Conservation (phyloP, 352 stramenopile genomes). For the Salisapilia sapeloensis region DNA sequence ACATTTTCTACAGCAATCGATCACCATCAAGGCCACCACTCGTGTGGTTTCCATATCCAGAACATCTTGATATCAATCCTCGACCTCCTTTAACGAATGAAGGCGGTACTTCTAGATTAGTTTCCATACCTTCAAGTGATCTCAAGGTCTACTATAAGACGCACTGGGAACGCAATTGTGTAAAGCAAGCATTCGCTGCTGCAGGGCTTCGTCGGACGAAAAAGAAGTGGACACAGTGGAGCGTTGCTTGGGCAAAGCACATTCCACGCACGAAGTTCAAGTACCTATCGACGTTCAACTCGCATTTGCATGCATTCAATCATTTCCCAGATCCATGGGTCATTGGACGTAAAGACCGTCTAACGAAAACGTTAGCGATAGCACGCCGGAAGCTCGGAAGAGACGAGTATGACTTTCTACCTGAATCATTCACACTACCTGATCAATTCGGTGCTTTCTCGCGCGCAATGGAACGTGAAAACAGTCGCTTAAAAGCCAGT, state of each 20-base stretch:
- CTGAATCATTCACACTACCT: conserved; percentile 71
- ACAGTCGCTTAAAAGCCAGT: no score
- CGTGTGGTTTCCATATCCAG: no score
- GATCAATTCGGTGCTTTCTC: conserved; percentile 43
- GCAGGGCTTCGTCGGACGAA: conserved; percentile 49
- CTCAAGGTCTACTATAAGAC: conserved; percentile 79
- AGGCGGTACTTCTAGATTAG: not conserved
- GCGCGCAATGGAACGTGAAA: conserved; percentile 23
- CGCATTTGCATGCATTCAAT: conserved; percentile 62
- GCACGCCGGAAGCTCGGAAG: conserved; percentile 35
- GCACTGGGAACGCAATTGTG: conserved; percentile 85
- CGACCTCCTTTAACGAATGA: no score
- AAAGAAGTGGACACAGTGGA: conserved; percentile 36
- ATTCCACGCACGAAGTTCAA: conserved; percentile 42
- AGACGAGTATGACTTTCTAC: conserved; percentile 57
- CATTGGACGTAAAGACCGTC: conserved; percentile 78
- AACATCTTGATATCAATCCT: no score
- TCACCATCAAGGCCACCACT: no score
- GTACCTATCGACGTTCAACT: conserved; percentile 14
- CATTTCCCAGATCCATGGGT: conserved; percentile 84
- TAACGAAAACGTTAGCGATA: conserved; percentile 57
- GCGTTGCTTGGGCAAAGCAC: conserved; percentile 57
- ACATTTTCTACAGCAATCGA: not conserved
- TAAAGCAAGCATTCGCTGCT: conserved; percentile 81
- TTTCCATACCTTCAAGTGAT: conserved; percentile 1